Evolutionary conservation across 225 moss, liverwort and hornwort genomes (phyloP).

Genomic region (Neckera pumila): DNA sequence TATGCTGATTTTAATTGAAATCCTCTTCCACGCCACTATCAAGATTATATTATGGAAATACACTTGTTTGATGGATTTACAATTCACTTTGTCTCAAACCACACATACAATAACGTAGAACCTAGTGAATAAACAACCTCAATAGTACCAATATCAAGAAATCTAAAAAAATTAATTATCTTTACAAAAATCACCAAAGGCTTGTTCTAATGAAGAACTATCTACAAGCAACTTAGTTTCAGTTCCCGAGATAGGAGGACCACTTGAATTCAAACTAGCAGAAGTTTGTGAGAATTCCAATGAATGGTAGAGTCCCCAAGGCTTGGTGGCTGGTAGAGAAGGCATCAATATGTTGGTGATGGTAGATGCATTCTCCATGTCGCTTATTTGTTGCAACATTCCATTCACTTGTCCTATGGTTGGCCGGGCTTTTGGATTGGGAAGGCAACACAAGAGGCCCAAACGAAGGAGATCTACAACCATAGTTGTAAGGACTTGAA

Average conservation of each 20-base stretch:
- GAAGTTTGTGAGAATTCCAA: background rate
- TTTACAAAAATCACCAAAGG: background rate
- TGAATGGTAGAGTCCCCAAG: background rate
- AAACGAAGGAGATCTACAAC: background rate
- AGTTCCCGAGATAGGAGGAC: background rate
- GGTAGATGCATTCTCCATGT: background rate
- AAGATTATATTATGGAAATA: background rate
- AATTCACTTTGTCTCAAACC: background rate
- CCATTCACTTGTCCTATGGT: background rate
- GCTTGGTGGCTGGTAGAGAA: background rate
- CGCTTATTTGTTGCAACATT: background rate
- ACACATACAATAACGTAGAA: background rate
- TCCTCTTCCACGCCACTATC: no score
- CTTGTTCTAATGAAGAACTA: no score
- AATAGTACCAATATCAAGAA: no score
- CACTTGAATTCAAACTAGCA: background rate
- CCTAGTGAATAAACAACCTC: no score
- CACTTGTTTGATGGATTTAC: background rate
- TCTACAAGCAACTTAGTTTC: no score
- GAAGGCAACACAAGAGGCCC: background rate
- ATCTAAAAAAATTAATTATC: background rate
- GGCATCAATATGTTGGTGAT: background rate
- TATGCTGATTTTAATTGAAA: no score
- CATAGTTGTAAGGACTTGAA: background rate
- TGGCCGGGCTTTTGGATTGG: background rate